A percentile compares a stretch with the other conserved stretches of the same genome.
phyloP scores from a whole-genome alignment of 768 basidiomycete genomes.

The Cubamyces sp. region DNA sequence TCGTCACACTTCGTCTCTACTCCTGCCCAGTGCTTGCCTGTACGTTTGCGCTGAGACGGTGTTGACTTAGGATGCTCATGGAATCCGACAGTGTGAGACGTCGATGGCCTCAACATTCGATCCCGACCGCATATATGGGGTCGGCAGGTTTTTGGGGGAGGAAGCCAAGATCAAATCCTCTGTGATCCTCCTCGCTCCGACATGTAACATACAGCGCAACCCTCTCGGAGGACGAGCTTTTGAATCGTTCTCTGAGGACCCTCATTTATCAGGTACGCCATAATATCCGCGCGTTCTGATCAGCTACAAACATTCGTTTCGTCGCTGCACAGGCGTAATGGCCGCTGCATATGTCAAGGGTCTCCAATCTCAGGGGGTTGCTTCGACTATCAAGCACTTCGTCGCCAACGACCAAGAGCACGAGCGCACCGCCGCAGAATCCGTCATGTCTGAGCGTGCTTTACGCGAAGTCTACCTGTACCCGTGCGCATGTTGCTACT shows the following conservation, averaged over 20 bases:
- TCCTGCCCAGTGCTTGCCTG: slow-evolving; percentile 69
- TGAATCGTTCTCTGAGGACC: slow-evolving; percentile 77
- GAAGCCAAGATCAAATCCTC: slow-evolving; percentile 71
- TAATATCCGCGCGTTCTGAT: not conserved
- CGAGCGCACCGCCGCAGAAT: slow-evolving; percentile 66
- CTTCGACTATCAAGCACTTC: slow-evolving; percentile 77
- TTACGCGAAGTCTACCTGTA: slow-evolving; percentile 74
- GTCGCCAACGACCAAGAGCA: slow-evolving; percentile 77
- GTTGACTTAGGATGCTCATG: too few relatives aligned
- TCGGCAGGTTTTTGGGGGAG: slow-evolving; percentile 62
- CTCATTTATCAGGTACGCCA: slow-evolving; percentile 58
- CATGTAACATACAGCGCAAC: slow-evolving; percentile 74
- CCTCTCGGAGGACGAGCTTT: slow-evolving; percentile 65
- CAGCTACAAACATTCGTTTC: slow-evolving; percentile 10
- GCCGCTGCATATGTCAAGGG: slow-evolving; percentile 72
- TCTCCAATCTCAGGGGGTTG: slow-evolving; percentile 65
- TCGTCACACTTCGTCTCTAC: slow-evolving; percentile 66
- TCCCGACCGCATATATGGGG: slow-evolving; percentile 53
- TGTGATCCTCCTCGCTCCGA: slow-evolving; percentile 68
- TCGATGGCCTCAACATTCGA: slow-evolving; percentile 75
- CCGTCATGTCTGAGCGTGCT: slow-evolving; percentile 65
- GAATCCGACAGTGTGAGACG: slow-evolving; percentile 57
- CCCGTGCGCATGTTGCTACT: slow-evolving; percentile 48
- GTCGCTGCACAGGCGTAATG: slow-evolving; percentile 50
- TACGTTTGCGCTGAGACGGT: too few relatives aligned